These are phyloP conservation scores for Lactifluus echinatus DNA, from an alignment of 768 basidiomycete species.

Conservation along the genomic window DNA sequence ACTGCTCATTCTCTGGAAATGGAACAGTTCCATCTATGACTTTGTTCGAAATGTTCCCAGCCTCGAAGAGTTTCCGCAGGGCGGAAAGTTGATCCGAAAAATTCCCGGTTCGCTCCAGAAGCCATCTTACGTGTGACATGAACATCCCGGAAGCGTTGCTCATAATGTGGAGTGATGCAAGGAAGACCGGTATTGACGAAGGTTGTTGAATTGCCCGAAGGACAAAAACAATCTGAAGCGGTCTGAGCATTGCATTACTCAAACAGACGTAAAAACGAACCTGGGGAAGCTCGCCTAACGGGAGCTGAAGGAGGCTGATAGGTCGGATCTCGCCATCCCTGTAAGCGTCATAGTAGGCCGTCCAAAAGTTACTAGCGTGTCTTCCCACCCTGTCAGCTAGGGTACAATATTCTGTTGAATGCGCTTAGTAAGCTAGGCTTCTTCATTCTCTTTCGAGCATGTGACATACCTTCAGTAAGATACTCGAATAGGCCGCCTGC, in stretches of 20 bases:
- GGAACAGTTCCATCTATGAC: slow-evolving; percentile 43
- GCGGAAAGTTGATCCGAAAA: slow-evolving; percentile 45
- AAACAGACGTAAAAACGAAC: neutral
- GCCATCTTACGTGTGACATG: slow-evolving; percentile 35
- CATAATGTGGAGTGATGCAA: slow-evolving; percentile 39
- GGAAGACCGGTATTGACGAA: slow-evolving; percentile 17
- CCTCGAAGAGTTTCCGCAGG: slow-evolving; percentile 56
- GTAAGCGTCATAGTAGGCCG: neutral
- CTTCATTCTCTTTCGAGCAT: neutral
- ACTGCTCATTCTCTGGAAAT: slow-evolving; percentile 26
- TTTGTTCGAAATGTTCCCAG: slow-evolving; percentile 50
- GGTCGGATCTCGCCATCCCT: neutral
- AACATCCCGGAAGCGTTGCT: slow-evolving; percentile 45
- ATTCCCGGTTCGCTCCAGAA: slow-evolving; percentile 47
- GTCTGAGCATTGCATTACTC: neutral
- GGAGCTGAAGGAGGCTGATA: neutral
- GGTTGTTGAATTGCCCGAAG: slow-evolving; percentile 19
- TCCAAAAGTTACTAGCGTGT: slow-evolving; percentile 11
- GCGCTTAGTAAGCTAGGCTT: neutral
- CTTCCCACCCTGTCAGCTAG: slow-evolving; percentile 14
- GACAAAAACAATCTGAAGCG: slow-evolving; percentile 16
- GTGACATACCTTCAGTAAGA: slow-evolving; percentile 34
- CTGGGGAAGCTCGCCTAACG: slow-evolving; percentile 14
- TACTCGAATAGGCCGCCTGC: slow-evolving; percentile 53
- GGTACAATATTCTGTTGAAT: slow-evolving; percentile 2